Base-by-base conservation (phyloP, 306 rosid species). In the Parietaria judaica region DNA sequence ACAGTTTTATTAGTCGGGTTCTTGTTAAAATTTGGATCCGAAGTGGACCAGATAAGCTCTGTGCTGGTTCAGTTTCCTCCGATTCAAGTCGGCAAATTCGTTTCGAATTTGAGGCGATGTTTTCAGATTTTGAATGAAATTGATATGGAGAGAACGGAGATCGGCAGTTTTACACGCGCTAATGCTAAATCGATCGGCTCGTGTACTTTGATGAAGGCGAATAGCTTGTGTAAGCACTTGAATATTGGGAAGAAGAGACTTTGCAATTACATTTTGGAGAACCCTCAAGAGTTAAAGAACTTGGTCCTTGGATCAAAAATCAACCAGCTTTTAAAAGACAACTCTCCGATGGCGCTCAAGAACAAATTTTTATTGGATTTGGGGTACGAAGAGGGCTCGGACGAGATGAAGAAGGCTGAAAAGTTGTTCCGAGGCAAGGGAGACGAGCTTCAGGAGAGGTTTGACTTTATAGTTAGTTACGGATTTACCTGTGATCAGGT, bases 391-490 rank as follows among this genome's bases (percentile, higher is more conserved):
- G 80, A 83, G 55, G 74, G 78, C 76, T 77, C 90, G 0, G 36
- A 65, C 36, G 52, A 74, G 60, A 74, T 84, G 85, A 69, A 78
- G 66, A 6, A 56, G 47, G 81, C 81, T 0, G 47, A 75, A 43
- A 79, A 70, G 79, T 56, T 70, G 56, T 82, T 83, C 58, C 74
- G 88, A 63, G 97, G 96, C 49, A 90, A 73, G 66, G 97, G 87
- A 72, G 66, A 46, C 50, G 88, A 85, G 79, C 88, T 90, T 65
- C 88, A 87, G 71, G 90, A 85, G 75, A 81, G 95, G 67, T 85
- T 83, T 17, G 75, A 90, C 60, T 81, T 80, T 53, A 70, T 90
- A 64, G 86, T 84, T 66, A 73, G 73, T 46, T 94, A 86, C 54
- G 96, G 96, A 8, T 75, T 90, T 54, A 82, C 77, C 15, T 36